Evolutionary conservation across 169 alveolate genomes (phyloP), one percentile per base, ranked within the genome.

Genomic region (Eimeria necatrix): DNA sequence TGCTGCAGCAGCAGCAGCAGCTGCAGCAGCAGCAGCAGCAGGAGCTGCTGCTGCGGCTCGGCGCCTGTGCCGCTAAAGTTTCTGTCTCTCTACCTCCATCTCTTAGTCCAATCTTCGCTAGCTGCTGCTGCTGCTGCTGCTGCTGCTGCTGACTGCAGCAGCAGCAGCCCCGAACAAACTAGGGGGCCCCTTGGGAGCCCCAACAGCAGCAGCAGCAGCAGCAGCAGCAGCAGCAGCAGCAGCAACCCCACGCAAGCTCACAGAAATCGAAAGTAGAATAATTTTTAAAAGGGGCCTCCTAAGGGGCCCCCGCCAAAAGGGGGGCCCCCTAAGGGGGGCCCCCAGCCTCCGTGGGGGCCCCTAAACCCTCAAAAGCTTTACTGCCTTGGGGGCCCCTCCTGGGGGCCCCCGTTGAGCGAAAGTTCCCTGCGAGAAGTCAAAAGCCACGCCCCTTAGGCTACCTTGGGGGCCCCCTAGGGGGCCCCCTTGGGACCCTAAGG

Each of bases 71-170:
- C 20, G 7, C 16, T 60, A 4, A 3, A 3, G 32, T 60, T 60
- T 60, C n/a, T 60, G 4, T 60, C 71, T 24, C 71, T 60, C 71
- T 24, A 16, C 20, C 16, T 70, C 6, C 26, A 20, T 70, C 81
- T 24, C 46, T 48, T 24, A 4, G 14, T 64, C 16, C 76, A 10
- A 8, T n/a, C 16, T n/a, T 20, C 24, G 26, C 41, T 5, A 64
- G 16, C 81, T 70, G 81, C 51, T 70, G 81, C 81, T 70, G 46
- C 81, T 70, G 51, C 9, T 70, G 81, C 51, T n/a, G 81, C 51
- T 70, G 81, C 81, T 70, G 81, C 16, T 60, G 71, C 71, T 60
- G n/a, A n/a, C n/a, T n/a, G n/a, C n/a, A n/a, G n/a, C n/a, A n/a
- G n/a, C n/a, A n/a, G n/a, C n/a, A n/a, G n/a, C n/a, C n/a, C n/a